phyloP scores from a whole-genome alignment of 768 basidiomycete genomes.

The Pulveroboletus ravenelii region DNA sequence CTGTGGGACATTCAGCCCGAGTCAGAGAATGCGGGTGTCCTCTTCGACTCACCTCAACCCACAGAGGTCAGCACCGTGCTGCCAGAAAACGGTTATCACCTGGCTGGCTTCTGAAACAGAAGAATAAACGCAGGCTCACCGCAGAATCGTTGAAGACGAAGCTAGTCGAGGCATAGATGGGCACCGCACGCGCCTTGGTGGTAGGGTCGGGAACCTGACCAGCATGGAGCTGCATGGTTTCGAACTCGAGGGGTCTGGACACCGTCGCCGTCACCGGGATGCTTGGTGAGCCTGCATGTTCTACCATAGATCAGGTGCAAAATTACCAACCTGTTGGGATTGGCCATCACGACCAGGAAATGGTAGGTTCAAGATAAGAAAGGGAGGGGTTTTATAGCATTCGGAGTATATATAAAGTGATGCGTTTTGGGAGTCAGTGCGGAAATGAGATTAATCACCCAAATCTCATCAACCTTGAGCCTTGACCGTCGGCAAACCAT shows the following conservation, averaged over 20 bases:
- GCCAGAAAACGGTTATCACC: neutral
- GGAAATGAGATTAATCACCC: too few species aligned
- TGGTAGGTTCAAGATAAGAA: neutral
- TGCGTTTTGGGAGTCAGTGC: too few species aligned
- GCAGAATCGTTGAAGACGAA: constrained; percentile 55
- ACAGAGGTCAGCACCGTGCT: constrained; percentile 56
- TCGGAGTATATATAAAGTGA: too few species aligned
- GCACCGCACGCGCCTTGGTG: constrained; percentile 57
- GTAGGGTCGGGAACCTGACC: constrained; percentile 50
- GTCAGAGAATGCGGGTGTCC: neutral
- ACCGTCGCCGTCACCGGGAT: neutral
- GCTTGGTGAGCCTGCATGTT: neutral
- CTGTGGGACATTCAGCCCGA: constrained; percentile 16
- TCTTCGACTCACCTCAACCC: constrained; percentile 35
- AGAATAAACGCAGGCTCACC: constrained; percentile 24
- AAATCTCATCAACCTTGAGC: too few species aligned
- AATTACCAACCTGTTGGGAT: constrained; percentile 19
- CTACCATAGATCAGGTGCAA: neutral
- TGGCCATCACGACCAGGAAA: constrained; percentile 13
- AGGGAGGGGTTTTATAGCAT: too few species aligned
- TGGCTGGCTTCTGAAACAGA: neutral
- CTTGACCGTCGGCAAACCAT: too few species aligned
- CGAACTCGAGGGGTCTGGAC: constrained; percentile 45
- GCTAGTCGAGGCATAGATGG: constrained; percentile 55
- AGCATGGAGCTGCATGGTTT: constrained; percentile 61